Evolutionary conservation across 2,329 filamentous ascomycete species (phyloP).

Genomic region (Clonostachys rhizophaga): DNA sequence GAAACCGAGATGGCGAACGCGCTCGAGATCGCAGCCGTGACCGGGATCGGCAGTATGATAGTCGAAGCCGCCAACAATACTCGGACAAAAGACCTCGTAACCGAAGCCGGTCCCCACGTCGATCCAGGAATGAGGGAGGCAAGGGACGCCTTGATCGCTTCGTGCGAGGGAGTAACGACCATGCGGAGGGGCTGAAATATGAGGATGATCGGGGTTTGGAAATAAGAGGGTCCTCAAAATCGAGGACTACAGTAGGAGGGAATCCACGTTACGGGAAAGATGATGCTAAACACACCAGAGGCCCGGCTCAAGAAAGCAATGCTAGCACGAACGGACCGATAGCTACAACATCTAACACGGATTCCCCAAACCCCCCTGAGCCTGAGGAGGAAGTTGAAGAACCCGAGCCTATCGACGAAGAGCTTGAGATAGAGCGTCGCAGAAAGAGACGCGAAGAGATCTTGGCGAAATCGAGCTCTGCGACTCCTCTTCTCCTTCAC

Average conservation of each 20-base stretch:
- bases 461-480: slow-evolving; percentile 73
- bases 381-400: slow-evolving; percentile 42
- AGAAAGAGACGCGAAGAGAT: slow-evolving; percentile 82
- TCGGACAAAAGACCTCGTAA: slow-evolving; percentile 51
- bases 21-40: slow-evolving; percentile 11
- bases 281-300: slow-evolving; percentile 66
- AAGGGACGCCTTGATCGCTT: slow-evolving; percentile 25
- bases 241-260: slow-evolving; percentile 55
- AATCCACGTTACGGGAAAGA: slow-evolving; percentile 53
- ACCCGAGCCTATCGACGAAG: slow-evolving; percentile 68
- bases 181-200: slow-evolving; percentile 26
- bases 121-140: slow-evolving; percentile 22
- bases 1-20: slow-evolving; percentile 36
- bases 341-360: background rate
- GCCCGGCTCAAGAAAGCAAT: slow-evolving; percentile 10
- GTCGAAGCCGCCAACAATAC: slow-evolving; percentile 33
- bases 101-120: slow-evolving; percentile 46
- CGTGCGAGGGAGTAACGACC: slow-evolving; percentile 19
- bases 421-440: slow-evolving; percentile 78
- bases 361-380: slow-evolving; percentile 15
- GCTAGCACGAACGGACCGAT: background rate
- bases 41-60: slow-evolving; percentile 8
- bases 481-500: slow-evolving; percentile 70
- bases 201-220: slow-evolving; percentile 34
- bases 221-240: slow-evolving; percentile 51